Evolutionary conservation across 139 green algal species (phyloP).

Genomic region (Coelastrella sp.): DNA sequence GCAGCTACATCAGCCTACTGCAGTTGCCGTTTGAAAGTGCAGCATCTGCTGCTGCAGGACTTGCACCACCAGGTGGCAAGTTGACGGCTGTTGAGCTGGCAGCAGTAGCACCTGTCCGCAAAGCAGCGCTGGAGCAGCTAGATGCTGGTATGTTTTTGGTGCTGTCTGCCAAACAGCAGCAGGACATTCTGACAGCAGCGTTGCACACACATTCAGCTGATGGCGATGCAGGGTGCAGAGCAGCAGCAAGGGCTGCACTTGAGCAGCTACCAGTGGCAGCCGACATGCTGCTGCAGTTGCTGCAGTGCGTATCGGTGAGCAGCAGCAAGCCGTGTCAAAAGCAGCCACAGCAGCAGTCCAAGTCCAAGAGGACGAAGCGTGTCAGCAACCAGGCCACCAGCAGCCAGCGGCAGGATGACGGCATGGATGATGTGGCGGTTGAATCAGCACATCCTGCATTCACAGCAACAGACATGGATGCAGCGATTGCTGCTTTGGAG

Average conservation of each 20-base stretch:
- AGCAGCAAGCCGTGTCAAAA: background rate
- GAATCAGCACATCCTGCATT: conserved; percentile 16
- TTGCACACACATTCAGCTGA: conserved; percentile 49
- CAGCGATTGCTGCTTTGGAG: conserved; percentile 59
- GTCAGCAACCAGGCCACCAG: background rate
- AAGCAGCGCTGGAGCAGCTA: conserved; percentile 38
- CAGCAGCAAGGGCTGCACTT: conserved; percentile 53
- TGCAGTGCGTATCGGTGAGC: conserved; percentile 19
- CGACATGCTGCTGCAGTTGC: conserved; percentile 50
- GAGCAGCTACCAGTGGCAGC: conserved; percentile 53
- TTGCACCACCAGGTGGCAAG: background rate
- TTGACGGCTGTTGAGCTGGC: background rate
- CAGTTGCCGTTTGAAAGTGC: conserved; percentile 11
- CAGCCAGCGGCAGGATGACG: background rate
- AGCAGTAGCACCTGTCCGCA: conserved; percentile 22
- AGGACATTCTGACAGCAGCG: conserved; percentile 40
- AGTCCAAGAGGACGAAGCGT: background rate
- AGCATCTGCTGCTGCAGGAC: background rate
- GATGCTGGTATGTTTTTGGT: conserved; percentile 26
- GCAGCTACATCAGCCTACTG: conserved; percentile 28
- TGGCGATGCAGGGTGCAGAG: conserved; percentile 46
- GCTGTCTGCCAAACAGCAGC: conserved; percentile 24
- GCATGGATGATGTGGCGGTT: conserved; percentile 3
- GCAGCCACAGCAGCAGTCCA: conserved; percentile 22
- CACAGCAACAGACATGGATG: conserved; percentile 6